Conservation (phyloP, 805 yeast species). For the Sugiyamaella boreocaroliniensis region DNA sequence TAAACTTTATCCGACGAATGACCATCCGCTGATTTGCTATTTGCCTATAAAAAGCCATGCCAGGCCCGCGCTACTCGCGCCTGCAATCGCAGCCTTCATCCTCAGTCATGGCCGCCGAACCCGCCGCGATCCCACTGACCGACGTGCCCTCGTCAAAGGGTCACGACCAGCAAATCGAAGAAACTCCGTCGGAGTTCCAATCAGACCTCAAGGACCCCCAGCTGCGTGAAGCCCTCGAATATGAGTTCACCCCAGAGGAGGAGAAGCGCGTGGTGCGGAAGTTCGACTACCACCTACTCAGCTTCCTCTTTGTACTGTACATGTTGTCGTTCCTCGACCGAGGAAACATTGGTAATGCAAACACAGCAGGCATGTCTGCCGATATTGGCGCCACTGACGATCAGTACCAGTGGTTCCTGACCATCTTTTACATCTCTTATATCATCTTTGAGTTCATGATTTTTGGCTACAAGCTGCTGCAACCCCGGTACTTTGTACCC, state of each 20-base stretch:
- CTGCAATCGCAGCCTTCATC: not conserved
- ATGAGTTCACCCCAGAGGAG: constrained; percentile 18
- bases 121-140: not conserved
- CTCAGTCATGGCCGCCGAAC: not conserved
- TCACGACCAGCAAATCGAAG: not conserved
- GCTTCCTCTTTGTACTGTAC: constrained; percentile 42
- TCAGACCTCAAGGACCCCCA: not conserved
- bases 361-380: constrained; percentile 43
- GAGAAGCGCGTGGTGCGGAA: constrained; percentile 29
- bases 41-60: not conserved
- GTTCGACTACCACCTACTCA: constrained; percentile 39
- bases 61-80: not conserved
- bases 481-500: constrained; percentile 41
- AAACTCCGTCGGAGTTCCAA: not conserved
- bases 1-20: not conserved
- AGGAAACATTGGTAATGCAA: constrained; percentile 49
- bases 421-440: constrained; percentile 45
- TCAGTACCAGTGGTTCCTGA: constrained; percentile 41
- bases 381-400: constrained; percentile 37
- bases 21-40: not conserved
- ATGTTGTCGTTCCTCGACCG: constrained; percentile 46
- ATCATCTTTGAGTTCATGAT: constrained; percentile 43
- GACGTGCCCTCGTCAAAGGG: not conserved
- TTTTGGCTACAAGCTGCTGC: constrained; percentile 40
- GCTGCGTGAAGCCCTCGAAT: constrained; percentile 8